Percentiles rank a stretch among this genome's conserved stretches.
Conservation (phyloP, 2,329 filamentous ascomycete genomes). For the Botrytis elliptica region DNA sequence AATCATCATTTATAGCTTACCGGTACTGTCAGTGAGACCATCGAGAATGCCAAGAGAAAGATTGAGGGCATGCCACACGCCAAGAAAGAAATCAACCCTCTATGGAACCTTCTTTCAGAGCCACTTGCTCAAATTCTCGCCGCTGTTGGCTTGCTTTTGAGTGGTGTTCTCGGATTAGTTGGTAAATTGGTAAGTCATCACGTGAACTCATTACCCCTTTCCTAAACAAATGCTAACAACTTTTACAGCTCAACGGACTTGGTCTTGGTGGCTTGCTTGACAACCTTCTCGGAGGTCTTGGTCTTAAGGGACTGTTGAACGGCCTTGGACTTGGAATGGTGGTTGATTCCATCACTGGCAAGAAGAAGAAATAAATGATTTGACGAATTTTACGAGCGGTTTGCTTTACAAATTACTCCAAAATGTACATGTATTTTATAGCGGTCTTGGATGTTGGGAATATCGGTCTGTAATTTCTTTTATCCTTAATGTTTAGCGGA, state of each 20-base stretch:
- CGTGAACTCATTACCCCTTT: neutral
- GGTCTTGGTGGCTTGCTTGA: conserved; percentile 81
- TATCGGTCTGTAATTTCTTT: neutral
- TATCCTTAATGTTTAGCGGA: neutral
- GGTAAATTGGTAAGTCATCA: conserved; percentile 60
- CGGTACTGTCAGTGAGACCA: conserved; percentile 73
- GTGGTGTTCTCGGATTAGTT: conserved; percentile 80
- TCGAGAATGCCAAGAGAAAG: conserved; percentile 85
- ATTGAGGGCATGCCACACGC: conserved; percentile 90
- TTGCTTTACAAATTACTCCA: neutral
- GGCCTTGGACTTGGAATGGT: conserved; percentile 63
- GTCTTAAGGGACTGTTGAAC: conserved; percentile 71
- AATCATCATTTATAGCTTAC: conserved; percentile 55
- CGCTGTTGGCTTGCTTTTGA: conserved; percentile 78
- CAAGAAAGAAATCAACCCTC: conserved; percentile 90
- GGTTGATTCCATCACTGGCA: conserved; percentile 46
- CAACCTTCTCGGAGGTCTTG: conserved; percentile 72
- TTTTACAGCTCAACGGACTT: conserved; percentile 54
- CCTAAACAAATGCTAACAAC: neutral
- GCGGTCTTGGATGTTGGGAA: conserved; percentile 6
- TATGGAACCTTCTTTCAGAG: conserved; percentile 77
- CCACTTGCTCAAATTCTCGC: conserved; percentile 91
- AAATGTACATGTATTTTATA: conserved; percentile 17
- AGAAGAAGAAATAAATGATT: conserved; percentile 41
- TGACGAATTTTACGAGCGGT: conserved; percentile 1